Percentiles rank a stretch among this genome's conserved stretches.
phyloP scores from a whole-genome alignment of 495 filamentous ascomycete genomes.

The Paragyromitra xinjiangensis region DNA sequence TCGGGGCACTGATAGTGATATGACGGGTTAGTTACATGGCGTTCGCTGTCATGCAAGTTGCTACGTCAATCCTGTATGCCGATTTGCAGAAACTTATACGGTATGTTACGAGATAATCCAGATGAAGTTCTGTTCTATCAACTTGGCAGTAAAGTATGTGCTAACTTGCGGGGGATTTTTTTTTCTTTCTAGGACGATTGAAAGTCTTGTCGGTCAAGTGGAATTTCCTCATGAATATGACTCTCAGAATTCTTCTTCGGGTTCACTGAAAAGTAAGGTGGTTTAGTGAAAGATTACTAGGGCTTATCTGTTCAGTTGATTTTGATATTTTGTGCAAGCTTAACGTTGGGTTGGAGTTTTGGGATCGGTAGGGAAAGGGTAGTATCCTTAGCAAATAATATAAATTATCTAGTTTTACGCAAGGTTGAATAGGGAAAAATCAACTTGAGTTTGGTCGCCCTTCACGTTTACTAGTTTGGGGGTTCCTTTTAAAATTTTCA shows the following conservation, averaged over 20 bases:
- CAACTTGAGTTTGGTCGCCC: not conserved
- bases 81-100: conserved; percentile 60
- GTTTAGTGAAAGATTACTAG: conserved; percentile 5
- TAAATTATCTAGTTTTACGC: not conserved
- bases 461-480: no score
- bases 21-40: conserved; percentile 60
- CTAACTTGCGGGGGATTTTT: conserved; percentile 59
- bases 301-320: not conserved
- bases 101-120: conserved; percentile 1
- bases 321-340: not conserved
- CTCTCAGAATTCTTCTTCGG: conserved; percentile 7
- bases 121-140: not conserved
- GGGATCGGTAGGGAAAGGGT: not conserved
- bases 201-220: conserved; percentile 77
- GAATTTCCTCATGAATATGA: conserved; percentile 73
- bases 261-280: conserved; percentile 29
- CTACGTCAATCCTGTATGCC: conserved; percentile 73
- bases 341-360: not conserved
- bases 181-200: conserved; percentile 70
- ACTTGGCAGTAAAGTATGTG: not conserved
- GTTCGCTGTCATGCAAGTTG: conserved; percentile 84
- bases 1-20: not conserved
- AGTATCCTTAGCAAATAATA: not conserved
- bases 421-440: not conserved
- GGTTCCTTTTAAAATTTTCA: no score